Base-by-base conservation (phyloP, 1,139 yeast genomes). In the Sugiyamaella sp. region DNA sequence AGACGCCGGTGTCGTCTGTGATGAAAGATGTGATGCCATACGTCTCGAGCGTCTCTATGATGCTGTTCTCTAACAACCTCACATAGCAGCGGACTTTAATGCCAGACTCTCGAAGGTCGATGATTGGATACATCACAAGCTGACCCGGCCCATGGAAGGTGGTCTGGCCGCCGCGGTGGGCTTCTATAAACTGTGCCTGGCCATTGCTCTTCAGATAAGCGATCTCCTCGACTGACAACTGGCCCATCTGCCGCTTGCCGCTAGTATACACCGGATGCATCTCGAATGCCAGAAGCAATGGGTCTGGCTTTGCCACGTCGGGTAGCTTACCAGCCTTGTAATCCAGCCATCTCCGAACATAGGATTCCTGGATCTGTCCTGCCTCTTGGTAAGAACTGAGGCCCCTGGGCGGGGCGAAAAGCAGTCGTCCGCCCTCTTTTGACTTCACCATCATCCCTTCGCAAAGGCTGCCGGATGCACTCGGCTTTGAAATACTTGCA, bases 101-200 rank as follows among this genome's bases (percentile, higher is more conserved):
- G 48, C 62, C 61, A 63, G 87, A 86, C 44, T 80, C 77, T 58
- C 79, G 77, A 52, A 93, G 74, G 67, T 93, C 97, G 43, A 95
- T 57, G 2, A 95, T 78, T 16, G 95, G 84, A 66, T 91, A 95
- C 2, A 89, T 84, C 2, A 91, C 97, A 44, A 90, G 70, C 70
- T 95, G 99, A 0, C 99, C 99, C 1, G 91, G 85, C 0, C 98
- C 98, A 72, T 95, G 99, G 78, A 89, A 95, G 0, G 99, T 93
- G 0, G 93, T 83, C 67, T 93, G 96, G 0, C 99, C 99, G n/a
- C 99, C 99, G 57, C 99, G 76, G 57, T 83, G 84, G 0, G 95
- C 80, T 64, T 89, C 95, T 24, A 84, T 80, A 65, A 82, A 88
- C 49, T 79, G 77, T 24, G 80, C 80, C 16, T 35, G 41, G 5